Evolutionary conservation across 2,329 filamentous ascomycete species (phyloP), one percentile per base, ranked within the genome.

Genomic region (Dactylellina sp.): DNA sequence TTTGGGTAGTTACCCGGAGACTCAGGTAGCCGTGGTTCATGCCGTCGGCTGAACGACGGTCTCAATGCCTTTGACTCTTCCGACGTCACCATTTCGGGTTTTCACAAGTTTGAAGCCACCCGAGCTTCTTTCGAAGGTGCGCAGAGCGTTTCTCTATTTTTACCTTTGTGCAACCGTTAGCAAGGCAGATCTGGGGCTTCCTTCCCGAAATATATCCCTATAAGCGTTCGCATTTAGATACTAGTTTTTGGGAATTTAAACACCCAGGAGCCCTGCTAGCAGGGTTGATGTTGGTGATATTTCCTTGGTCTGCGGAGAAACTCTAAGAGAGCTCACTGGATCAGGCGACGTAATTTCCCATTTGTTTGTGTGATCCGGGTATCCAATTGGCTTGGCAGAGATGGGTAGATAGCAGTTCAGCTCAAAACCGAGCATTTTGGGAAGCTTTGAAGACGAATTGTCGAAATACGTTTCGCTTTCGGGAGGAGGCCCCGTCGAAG

Each of bases 111-210:
- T n/a, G n/a, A 50, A 50, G 46, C 46, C 42, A 46, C n/a, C 42
- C 50, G 32, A 39, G 35, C 55, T 35, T 14, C 28, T 20, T 28
- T 25, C 2, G 47, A 20, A 12, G 6, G 16, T 14, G 35, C 37
- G 37, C 9, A 37, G 53, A 25, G 39, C 37, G 14, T 50, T 63
- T 72, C 25, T 57, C 46, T 64, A 64, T 64, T 64, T 64, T 55
- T 39, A 52, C 37, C 20, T 42, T 62, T 50, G 57, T 40, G 40
- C 60, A 42, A 61, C 59, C 52, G 53, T 63, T 60, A 39, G 49
- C 62, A 72, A 71, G 68, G 60, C 60, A 57, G n/a, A 60, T 72
- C 47, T 28, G 12, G 42, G 24, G 35, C 35, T 40, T 59, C 68
- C 68, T 72, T 72, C 68, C 47, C 44, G 46, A 57, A 59, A 53